Base-by-base conservation (phyloP, 371 early-diverging fungal genomes). In the Funneliformis caledonium region DNA sequence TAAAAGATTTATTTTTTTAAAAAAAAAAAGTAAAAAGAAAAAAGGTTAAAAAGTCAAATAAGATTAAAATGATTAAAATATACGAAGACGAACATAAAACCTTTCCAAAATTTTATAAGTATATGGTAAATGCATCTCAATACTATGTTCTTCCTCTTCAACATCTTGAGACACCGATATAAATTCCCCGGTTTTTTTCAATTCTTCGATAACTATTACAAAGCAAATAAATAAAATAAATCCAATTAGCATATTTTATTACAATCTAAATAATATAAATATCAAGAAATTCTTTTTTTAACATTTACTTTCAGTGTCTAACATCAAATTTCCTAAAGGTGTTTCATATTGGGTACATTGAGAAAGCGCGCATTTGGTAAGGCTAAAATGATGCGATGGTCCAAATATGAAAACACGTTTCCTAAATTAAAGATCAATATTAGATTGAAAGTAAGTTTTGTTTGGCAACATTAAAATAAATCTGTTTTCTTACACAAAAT, bases 121-220 rank as follows among this genome's bases (percentile, higher is more conserved):
- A 85, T 90, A 97, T 3, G 98, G 98, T 61, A 97, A 83, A 82
- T 97, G 97, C 97, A 98, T 95, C 84, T 97, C 98, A 81, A 98
- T 90, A 82, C 96, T 96, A 83, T 98, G 98, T 81, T 98, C 98
- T 50, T 94, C 92, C 84, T 97, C 95, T 81, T 98, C 98, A 2
- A 87, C 89, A 14, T 80, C 75, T 26, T 83, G 74, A 22, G 81
- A 82, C 95, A 97, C 93, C 65, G 80, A 83, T 2, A 80, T 70
- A 85, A 97, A 98, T 9, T 88, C 82, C 0, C 92, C 91, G 0
- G 94, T 93, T 5, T 87, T 83, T 56, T 85, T 52, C 4, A 96
- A 88, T 48, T 87, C 90, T 67, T 86, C 82, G 56, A 89, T 88
- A 43, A 91, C 94, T 94, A 73, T 2, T 67, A 12, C 2, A 47